Percentiles rank a stretch among this genome's conserved stretches.
Evolutionary conservation across 2,329 filamentous ascomycete species (phyloP).

Genomic region (Curvularia sp.): DNA sequence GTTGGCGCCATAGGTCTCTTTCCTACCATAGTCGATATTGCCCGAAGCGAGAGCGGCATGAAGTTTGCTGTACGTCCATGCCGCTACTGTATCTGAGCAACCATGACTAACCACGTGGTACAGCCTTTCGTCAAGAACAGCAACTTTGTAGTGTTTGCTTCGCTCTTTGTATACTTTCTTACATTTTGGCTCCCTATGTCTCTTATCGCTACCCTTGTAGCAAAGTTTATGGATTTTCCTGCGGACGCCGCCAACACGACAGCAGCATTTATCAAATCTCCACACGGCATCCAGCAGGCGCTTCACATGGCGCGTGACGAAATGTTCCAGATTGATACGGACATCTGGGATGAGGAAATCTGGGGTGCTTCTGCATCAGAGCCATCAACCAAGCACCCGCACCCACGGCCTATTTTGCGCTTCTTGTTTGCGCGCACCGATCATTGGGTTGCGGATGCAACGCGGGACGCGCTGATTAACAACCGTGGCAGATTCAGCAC

Average conservation of each 20-base stretch:
- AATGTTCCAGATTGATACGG: constrained; percentile 62
- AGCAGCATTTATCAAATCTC: constrained; percentile 58
- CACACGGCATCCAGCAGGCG: constrained; percentile 61
- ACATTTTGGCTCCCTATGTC: constrained; percentile 52
- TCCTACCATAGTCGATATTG: constrained; percentile 57
- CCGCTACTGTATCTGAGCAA: not conserved
- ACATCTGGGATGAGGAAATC: constrained; percentile 65
- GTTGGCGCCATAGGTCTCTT: constrained; percentile 53
- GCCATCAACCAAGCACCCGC: constrained; percentile 28
- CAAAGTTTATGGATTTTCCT: constrained; percentile 52
- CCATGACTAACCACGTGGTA: constrained; percentile 13
- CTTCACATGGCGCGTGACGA: constrained; percentile 66
- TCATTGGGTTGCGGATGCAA: constrained; percentile 67
- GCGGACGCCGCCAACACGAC: constrained; percentile 57
- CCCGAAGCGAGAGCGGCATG: constrained; percentile 53
- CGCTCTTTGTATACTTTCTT: constrained; percentile 53
- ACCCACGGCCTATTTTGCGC: constrained; percentile 56
- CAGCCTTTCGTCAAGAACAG: constrained; percentile 38
- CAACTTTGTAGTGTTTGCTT: constrained; percentile 35
- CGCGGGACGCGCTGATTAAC: constrained; percentile 62
- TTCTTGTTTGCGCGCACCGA: constrained; percentile 67
- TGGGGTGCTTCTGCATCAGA: constrained; percentile 59
- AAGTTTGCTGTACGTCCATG: constrained; percentile 47
- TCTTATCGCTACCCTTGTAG: constrained; percentile 53
- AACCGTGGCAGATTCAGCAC: constrained; percentile 21